Percentiles rank a stretch among this genome's conserved stretches.
These are phyloP conservation scores for Microcyclosporella mali DNA, from an alignment of 2,329 filamentous ascomycete species.

Conservation along the genomic window DNA sequence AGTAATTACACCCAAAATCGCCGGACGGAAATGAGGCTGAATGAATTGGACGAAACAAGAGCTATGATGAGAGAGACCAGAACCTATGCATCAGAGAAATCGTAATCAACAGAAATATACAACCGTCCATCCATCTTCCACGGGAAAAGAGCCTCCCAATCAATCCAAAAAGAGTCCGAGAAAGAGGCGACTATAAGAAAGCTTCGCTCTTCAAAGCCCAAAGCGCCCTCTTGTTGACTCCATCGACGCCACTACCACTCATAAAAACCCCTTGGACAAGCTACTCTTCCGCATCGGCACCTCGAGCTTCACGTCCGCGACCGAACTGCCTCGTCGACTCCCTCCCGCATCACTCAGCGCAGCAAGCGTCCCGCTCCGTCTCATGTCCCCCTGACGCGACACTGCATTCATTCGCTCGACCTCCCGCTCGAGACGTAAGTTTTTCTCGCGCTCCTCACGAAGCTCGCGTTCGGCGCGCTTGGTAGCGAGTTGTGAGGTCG, in stretches of 20 bases:
- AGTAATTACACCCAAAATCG: neutral
- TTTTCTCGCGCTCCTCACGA: slow-evolving; percentile 79
- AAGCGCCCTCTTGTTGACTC: slow-evolving; percentile 7
- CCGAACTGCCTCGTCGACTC: slow-evolving; percentile 32
- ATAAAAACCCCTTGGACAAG: slow-evolving; percentile 48
- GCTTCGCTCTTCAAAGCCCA: slow-evolving; percentile 18
- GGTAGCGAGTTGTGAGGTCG: slow-evolving; percentile 69
- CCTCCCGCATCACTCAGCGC: slow-evolving; percentile 41
- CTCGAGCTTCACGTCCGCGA: slow-evolving; percentile 31
- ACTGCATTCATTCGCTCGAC: slow-evolving; percentile 58
- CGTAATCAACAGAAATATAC: neutral
- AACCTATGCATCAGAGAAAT: neutral
- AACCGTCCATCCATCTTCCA: neutral
- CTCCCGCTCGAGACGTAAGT: slow-evolving; percentile 75
- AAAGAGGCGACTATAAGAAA: slow-evolving; percentile 13
- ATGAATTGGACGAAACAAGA: neutral
- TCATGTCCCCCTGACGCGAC: slow-evolving; percentile 61
- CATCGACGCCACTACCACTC: slow-evolving; percentile 23
- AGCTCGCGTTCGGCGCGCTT: slow-evolving; percentile 86
- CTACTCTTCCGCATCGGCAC: slow-evolving; percentile 39
- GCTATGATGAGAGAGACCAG: neutral
- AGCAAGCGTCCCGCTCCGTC: slow-evolving; percentile 27
- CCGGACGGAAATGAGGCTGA: neutral
- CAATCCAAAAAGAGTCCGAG: neutral
- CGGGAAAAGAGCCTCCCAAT: slow-evolving; percentile 1